Base-by-base conservation (phyloP, 495 filamentous ascomycete species). In the Aspergillus avenaceus region DNA sequence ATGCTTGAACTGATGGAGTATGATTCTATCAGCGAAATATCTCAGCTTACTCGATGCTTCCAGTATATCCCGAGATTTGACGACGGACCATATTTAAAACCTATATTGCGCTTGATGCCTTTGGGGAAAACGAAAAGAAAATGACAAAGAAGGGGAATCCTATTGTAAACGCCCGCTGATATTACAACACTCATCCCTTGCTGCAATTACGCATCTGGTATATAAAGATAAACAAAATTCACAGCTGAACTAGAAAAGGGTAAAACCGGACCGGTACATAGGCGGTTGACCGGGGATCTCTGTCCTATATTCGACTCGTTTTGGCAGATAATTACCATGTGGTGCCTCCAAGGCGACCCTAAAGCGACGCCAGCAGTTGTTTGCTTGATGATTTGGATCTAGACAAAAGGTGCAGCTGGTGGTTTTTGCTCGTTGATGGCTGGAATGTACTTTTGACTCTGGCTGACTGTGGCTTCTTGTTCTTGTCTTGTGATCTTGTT, bases 271-370 rank as follows among this genome's bases (percentile, higher is more conserved):
- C 13, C 56, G 49, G 45, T 67, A 67, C 19, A 57, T 55, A 21
- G 57, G 59, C 23, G 59, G 49, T 34, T 63, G 61, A 23, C 47
- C 53, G 21, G 59, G 50, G 5, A 56, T 40, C 41, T 55, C 45
- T 12, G 50, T 58, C 28, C 55, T 51, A 47, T 50, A 56, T 23
- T 64, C 61, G 18, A 59, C 49, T 12, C 55, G 55, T 28, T 62
- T 60, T 13, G 64, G 61, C 25, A 50, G 6, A 31, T 43, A 58
- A 22, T 59, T 53, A 12, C 54, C 61, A 12, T 59, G 54, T 0
- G 62, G 56, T 26, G 56, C 58, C 45, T 67, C 56, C 4, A 56
- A 59, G 18, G 59, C 55, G 4, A 59, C 54, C 40, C 61, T 63
- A 50, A 53, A 62, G 8, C 57, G 55, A 19, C 60, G 58, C 55